These are phyloP conservation scores for Russula lepida DNA, from an alignment of 768 basidiomycete species.

Conservation along the genomic window DNA sequence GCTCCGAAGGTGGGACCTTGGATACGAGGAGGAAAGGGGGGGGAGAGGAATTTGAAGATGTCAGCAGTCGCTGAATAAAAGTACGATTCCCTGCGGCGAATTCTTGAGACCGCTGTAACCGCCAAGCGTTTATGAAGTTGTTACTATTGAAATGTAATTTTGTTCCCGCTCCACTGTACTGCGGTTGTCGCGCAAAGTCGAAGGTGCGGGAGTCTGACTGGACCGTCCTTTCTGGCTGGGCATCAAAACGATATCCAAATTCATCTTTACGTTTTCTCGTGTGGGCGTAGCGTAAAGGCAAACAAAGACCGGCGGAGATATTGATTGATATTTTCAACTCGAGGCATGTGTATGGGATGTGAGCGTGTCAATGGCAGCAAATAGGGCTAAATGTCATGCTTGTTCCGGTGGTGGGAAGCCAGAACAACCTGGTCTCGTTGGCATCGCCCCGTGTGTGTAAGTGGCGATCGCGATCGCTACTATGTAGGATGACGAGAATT, in stretches of 20 bases:
- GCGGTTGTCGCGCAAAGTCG: not conserved
- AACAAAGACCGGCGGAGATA: not conserved
- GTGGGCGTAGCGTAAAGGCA: not conserved
- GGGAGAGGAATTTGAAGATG: not conserved
- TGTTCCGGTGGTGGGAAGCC: not conserved
- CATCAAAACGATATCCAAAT: not conserved
- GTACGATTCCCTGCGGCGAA: not conserved
- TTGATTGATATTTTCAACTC: not conserved
- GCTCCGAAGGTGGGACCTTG: slow-evolving; percentile 9
- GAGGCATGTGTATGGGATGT: not conserved
- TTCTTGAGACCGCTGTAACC: not conserved
- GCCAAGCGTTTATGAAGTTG: not conserved
- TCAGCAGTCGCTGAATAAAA: not conserved
- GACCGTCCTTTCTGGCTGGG: not conserved
- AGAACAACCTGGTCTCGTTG: too few relatives aligned
- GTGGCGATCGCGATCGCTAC: not conserved
- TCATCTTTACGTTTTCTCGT: not conserved
- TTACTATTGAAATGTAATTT: not conserved
- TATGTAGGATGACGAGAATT: not conserved
- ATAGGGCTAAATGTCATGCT: too few relatives aligned
- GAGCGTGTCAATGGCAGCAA: not conserved
- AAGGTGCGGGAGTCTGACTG: not conserved
- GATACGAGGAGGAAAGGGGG: slow-evolving; percentile 4
- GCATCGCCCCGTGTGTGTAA: too few relatives aligned
- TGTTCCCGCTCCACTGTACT: not conserved